Conservation (phyloP, 106 monocot genomes). For the Acorus gramineus region DNA sequence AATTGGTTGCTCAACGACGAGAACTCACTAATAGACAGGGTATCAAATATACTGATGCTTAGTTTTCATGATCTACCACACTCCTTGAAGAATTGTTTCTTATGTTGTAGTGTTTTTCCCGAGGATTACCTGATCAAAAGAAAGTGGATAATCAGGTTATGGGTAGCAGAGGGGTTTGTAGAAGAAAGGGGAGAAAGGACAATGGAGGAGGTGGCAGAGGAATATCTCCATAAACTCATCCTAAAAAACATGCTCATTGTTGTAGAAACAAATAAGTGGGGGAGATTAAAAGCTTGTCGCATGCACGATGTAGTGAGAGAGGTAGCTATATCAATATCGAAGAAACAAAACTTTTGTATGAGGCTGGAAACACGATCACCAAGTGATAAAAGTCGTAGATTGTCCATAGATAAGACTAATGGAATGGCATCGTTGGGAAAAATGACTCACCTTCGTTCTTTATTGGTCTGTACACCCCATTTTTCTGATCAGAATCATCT, state of each 20-base stretch:
- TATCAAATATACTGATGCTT: too few species aligned
- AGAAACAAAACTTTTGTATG: background rate
- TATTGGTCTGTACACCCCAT: too few species aligned
- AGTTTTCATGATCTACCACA: too few species aligned
- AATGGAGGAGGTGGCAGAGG: slow-evolving; percentile 22
- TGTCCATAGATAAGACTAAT: background rate
- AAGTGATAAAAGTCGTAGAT: background rate
- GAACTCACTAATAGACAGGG: too few species aligned
- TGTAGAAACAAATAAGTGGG: background rate
- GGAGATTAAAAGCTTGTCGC: slow-evolving; percentile 3
- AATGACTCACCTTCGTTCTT: too few species aligned
- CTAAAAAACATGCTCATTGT: slow-evolving; percentile 16
- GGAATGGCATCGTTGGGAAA: too few species aligned
- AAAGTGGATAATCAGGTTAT: slow-evolving; percentile 15
- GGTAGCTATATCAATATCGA: background rate
- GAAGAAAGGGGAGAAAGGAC: slow-evolving; percentile 2
- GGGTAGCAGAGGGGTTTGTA: slow-evolving; percentile 30
- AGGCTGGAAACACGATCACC: background rate
- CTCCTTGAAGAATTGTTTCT: slow-evolving; percentile 4
- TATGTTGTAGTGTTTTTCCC: slow-evolving; percentile 31
- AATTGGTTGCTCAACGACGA: too few species aligned
- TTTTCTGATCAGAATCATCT: too few species aligned
- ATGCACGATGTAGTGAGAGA: slow-evolving; percentile 19
- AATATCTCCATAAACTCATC: slow-evolving; percentile 19
- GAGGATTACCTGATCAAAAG: slow-evolving; percentile 11